Evolutionary conservation across 371 early-diverging fungal species (phyloP).

Genomic region (Mortierella sp.): DNA sequence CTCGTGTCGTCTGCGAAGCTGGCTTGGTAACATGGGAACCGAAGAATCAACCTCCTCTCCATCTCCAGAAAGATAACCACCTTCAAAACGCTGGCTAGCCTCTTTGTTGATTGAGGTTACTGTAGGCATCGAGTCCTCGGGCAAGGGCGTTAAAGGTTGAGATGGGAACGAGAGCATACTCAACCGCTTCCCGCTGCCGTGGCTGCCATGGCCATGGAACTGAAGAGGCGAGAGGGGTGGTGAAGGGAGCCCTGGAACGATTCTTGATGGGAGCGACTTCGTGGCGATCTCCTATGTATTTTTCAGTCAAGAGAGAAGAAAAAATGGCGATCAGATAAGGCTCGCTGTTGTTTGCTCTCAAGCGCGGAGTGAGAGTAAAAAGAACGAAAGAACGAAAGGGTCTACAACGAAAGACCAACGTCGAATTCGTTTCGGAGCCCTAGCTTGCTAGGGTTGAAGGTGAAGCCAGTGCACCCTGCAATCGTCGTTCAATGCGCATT

Average conservation of each 20-base stretch:
- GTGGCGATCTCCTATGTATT: slow-evolving; percentile 17
- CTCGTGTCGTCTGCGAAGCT: slow-evolving; percentile 48
- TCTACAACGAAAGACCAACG: not conserved
- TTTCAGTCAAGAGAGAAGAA: not conserved
- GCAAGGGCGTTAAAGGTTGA: slow-evolving; percentile 16
- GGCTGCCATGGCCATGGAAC: slow-evolving; percentile 11
- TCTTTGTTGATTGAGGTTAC: not conserved
- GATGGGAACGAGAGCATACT: slow-evolving; percentile 8
- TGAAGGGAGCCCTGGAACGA: slow-evolving; percentile 40
- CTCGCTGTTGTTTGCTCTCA: slow-evolving; percentile 6
- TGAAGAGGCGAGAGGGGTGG: slow-evolving; percentile 52
- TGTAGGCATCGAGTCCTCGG: not conserved
- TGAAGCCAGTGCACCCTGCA: not conserved
- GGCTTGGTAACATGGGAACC: slow-evolving; percentile 41
- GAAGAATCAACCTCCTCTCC: slow-evolving; percentile 8
- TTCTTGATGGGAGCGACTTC: slow-evolving; percentile 4
- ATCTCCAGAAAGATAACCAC: not conserved
- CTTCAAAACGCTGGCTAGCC: not conserved
- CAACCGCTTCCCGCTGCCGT: slow-evolving; percentile 11
- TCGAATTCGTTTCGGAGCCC: slow-evolving; percentile 13
- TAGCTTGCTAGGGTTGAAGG: not conserved
- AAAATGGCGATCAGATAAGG: slow-evolving; percentile 11
- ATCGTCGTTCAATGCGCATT: not conserved
- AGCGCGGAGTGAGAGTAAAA: not conserved
- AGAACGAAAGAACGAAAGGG: not conserved